These are phyloP conservation scores for Oryza meridionalis DNA, from an alignment of 176 grass and related monocot species.

Conservation along the genomic window DNA sequence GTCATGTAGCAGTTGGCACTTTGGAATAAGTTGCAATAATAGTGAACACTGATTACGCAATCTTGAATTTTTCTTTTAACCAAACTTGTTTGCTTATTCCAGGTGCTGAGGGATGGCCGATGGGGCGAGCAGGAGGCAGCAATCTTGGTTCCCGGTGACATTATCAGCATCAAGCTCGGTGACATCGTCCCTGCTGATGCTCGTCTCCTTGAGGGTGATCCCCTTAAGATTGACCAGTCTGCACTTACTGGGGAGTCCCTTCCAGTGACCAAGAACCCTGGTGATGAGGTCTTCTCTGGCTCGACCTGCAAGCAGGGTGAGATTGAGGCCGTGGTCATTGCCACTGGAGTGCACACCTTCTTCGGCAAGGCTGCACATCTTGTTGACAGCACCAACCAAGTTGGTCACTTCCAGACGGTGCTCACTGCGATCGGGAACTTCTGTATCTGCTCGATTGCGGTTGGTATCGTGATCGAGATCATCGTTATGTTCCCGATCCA, in stretches of 20 bases:
- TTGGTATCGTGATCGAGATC: constrained; percentile 92
- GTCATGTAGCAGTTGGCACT: background rate
- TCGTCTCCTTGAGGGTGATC: constrained; percentile 91
- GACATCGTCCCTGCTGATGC: constrained; percentile 98
- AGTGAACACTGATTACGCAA: background rate
- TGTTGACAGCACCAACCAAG: constrained; percentile 97
- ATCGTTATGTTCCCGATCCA: constrained; percentile 99
- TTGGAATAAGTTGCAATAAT: constrained; percentile 1
- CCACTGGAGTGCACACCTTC: constrained; percentile 98
- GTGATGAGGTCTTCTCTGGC: constrained; percentile 93
- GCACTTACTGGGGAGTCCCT: constrained; percentile 92
- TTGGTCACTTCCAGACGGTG: constrained; percentile 97
- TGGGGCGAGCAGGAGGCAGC: constrained; percentile 94
- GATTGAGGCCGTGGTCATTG: constrained; percentile 99
- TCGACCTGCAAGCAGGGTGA: constrained; percentile 97
- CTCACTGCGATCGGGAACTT: constrained; percentile 97
- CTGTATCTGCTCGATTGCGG: constrained; percentile 91
- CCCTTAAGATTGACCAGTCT: constrained; percentile 93
- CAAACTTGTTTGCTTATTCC: background rate
- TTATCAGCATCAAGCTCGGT: constrained; percentile 94
- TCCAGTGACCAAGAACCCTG: constrained; percentile 71
- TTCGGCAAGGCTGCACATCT: constrained; percentile 99
- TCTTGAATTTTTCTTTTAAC: background rate
- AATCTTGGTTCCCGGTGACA: constrained; percentile 91
- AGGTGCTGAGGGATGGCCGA: constrained; percentile 96